A percentile compares a stretch with the other conserved stretches of the same genome.
Conservation (phyloP, 495 filamentous ascomycete species). For the Aspergillus sparsus region DNA sequence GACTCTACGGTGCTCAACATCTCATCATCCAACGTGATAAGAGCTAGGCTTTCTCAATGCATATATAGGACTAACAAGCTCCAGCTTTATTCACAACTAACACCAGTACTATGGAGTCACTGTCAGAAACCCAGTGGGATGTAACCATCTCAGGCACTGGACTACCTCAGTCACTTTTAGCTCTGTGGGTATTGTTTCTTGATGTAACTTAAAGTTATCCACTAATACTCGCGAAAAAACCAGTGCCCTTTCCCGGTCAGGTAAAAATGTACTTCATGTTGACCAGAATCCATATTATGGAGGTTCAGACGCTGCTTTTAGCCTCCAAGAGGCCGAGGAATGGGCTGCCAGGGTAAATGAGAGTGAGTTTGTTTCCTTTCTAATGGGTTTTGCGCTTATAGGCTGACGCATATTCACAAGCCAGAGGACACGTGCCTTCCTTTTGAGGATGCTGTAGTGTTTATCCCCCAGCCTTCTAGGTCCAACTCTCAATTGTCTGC, state of each 20-base stretch:
- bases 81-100: constrained; percentile 25
- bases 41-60: constrained; percentile 30
- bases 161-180: constrained; percentile 84
- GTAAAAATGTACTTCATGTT: constrained; percentile 88
- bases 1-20: constrained; percentile 28
- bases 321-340: constrained; percentile 73
- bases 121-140: constrained; percentile 85
- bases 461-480: constrained; percentile 24
- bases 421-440: constrained; percentile 36
- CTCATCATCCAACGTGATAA: constrained; percentile 32
- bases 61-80: constrained; percentile 24
- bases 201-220: constrained; percentile 9
- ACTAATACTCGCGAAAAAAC: constrained; percentile 51
- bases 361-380: constrained; percentile 36
- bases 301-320: constrained; percentile 81
- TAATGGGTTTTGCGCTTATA: constrained; percentile 3
- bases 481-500: constrained; percentile 50
- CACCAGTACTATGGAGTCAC: constrained; percentile 66
- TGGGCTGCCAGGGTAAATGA: constrained; percentile 62
- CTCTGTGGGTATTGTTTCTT: constrained; percentile 66
- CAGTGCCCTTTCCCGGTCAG: constrained; percentile 88
- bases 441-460: constrained; percentile 44
- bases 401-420: constrained; percentile 32
- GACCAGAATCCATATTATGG: constrained; percentile 90
- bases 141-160: constrained; percentile 89